These are phyloP conservation scores for Claviceps sp. DNA, from an alignment of 2,329 filamentous ascomycete species.

Conservation along the genomic window DNA sequence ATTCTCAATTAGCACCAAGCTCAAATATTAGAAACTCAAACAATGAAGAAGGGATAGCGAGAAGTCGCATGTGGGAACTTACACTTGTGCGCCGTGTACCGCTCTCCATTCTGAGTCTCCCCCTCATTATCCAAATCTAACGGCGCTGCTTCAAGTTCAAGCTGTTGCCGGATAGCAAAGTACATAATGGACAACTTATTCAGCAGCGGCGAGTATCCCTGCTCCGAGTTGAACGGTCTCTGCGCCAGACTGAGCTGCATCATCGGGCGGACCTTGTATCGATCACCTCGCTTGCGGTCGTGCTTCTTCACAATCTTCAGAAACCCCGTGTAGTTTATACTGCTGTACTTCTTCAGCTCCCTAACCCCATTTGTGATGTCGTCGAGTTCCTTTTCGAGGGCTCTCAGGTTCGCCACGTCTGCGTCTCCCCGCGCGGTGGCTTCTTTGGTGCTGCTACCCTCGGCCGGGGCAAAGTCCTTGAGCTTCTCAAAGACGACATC, in stretches of 20 bases:
- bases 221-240: constrained; percentile 85
- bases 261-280: constrained; percentile 81
- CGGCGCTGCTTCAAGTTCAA: constrained; percentile 42
- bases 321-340: constrained; percentile 94
- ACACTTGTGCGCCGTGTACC: constrained; percentile 81
- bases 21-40: not conserved
- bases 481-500: constrained; percentile 54
- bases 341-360: constrained; percentile 88
- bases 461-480: constrained; percentile 57
- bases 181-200: constrained; percentile 93
- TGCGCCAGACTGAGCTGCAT: constrained; percentile 82
- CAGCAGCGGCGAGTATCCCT: constrained; percentile 75
- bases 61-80: constrained; percentile 17
- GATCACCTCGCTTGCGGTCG: constrained; percentile 76
- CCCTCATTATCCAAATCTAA: constrained; percentile 37
- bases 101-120: constrained; percentile 51
- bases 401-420: constrained; percentile 43
- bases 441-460: constrained; percentile 12
- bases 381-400: constrained; percentile 71
- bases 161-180: constrained; percentile 76
- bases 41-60: too few relatives aligned
- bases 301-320: constrained; percentile 99
- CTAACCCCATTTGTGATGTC: constrained; percentile 79
- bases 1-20: not conserved
- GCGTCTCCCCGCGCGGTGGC: constrained; percentile 29